A percentile compares a stretch with the other conserved stretches of the same genome.
Conservation (phyloP, 345 rosid genomes). For the Brassica carinata region DNA sequence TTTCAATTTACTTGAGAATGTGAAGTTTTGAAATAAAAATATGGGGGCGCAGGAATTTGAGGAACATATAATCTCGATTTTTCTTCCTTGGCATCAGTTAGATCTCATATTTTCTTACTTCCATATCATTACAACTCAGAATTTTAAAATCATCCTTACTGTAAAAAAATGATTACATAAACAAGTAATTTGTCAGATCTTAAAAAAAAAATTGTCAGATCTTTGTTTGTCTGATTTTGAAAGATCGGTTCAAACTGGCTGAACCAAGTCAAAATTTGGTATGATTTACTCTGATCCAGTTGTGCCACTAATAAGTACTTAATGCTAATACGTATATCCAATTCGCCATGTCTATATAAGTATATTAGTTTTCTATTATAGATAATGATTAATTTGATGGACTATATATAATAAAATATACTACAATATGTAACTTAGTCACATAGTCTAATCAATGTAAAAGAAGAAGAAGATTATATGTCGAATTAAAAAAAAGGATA, state of each 20-base stretch:
- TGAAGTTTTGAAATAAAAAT: not conserved
- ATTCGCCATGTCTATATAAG: not conserved
- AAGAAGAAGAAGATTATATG: not conserved
- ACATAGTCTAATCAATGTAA: not conserved
- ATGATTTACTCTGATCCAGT: not conserved
- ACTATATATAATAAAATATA: not conserved
- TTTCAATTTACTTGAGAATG: not conserved
- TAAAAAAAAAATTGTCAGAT: not conserved
- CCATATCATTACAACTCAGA: constrained; percentile 34
- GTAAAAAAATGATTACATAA: not conserved
- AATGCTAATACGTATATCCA: not conserved
- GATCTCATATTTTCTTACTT: constrained; percentile 20
- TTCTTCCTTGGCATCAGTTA: constrained; percentile 13
- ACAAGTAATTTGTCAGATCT: not conserved
- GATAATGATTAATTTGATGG: not conserved
- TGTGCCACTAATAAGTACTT: not conserved
- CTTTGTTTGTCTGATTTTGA: not conserved
- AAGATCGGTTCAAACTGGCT: not conserved
- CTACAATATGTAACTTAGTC: not conserved
- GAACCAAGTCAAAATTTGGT: not conserved
- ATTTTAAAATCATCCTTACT: not conserved
- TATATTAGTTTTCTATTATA: not conserved
- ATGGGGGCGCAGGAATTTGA: constrained; percentile 1
- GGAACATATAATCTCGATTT: not conserved
- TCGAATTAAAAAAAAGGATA: not conserved